A percentile compares a stretch with the other conserved stretches of the same genome.
Evolutionary conservation across 352 stramenopile species (phyloP).

Genomic region (Discostella stelligera): DNA sequence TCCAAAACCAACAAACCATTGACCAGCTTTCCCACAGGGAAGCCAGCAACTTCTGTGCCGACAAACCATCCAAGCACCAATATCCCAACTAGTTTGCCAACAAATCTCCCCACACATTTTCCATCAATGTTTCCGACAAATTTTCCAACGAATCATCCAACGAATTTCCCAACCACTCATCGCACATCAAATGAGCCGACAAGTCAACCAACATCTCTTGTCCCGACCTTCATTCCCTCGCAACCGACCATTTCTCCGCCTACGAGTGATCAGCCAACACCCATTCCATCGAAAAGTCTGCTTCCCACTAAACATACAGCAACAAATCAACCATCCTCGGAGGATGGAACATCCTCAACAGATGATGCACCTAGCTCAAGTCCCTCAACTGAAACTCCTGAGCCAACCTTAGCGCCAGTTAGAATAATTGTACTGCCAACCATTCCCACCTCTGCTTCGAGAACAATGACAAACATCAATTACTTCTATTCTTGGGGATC

Average conservation of each 20-base stretch:
- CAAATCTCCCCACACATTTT: background rate
- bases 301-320: background rate
- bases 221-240: background rate
- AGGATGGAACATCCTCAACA: background rate
- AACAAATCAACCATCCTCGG: no score
- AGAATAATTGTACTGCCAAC: background rate
- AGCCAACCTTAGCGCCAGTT: background rate
- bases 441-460: background rate
- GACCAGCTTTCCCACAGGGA: background rate
- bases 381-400: background rate
- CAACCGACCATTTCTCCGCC: background rate
- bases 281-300: background rate
- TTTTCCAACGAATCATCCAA: background rate
- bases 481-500: background rate
- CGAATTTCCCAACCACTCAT: background rate
- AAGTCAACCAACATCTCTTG: background rate
- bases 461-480: background rate
- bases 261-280: background rate
- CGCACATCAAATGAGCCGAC: background rate
- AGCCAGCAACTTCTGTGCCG: background rate
- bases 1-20: background rate
- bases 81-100: background rate
- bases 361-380: background rate
- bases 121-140: background rate
- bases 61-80: background rate